phyloP scores from a whole-genome alignment of 345 rosid species.

The Isatis tinctoria region DNA sequence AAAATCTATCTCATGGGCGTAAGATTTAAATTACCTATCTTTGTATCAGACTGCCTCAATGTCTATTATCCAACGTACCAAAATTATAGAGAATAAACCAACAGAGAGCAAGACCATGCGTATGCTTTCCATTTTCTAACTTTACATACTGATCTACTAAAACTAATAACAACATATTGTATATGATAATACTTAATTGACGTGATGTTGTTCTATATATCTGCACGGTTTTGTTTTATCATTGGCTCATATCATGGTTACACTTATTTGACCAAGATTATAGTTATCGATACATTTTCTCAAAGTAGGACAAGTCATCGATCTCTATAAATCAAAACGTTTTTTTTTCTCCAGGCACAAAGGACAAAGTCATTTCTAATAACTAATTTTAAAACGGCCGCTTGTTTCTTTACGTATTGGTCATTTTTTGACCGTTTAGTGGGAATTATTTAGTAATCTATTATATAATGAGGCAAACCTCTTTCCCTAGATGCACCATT shows the following conservation, averaged over 20 bases:
- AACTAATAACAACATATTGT: too few species aligned
- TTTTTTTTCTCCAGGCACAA: background rate
- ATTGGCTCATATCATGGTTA: background rate
- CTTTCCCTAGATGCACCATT: too few species aligned
- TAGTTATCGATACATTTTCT: constrained; percentile 12
- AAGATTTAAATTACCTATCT: constrained; percentile 15
- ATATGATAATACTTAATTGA: constrained; percentile 1
- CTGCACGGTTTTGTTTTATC: background rate
- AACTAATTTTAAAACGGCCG: constrained; percentile 8
- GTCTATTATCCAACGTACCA: background rate
- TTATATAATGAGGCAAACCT: too few species aligned
- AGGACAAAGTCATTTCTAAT: constrained; percentile 7
- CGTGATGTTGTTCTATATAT: background rate
- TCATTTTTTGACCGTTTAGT: constrained; percentile 30
- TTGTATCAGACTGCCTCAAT: constrained; percentile 18
- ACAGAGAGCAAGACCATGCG: background rate
- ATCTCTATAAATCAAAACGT: constrained; percentile 8
- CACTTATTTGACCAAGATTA: constrained; percentile 11
- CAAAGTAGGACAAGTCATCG: constrained; percentile 16
- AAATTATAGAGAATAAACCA: background rate
- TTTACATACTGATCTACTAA: too few species aligned
- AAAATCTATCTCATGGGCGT: constrained; percentile 2
- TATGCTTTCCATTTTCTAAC: constrained; percentile 22
- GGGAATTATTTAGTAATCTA: constrained; percentile 1
- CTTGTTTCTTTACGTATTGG: constrained; percentile 21